These are phyloP conservation scores for Starmerella stigmatis DNA, from an alignment of 805 yeast genomes.

Conservation along the genomic window DNA sequence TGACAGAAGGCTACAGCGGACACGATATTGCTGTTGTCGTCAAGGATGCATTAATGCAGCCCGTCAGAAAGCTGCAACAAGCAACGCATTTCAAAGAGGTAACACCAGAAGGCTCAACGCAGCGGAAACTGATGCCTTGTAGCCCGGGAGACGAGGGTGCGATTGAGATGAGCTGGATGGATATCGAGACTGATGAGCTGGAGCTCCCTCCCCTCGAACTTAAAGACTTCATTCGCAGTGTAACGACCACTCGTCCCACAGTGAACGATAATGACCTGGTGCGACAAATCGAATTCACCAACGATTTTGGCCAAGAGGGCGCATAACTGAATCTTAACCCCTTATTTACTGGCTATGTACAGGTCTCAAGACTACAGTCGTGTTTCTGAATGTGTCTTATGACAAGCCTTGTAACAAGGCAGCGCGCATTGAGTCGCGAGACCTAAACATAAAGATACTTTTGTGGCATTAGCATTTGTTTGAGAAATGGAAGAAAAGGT, in stretches of 20 bases:
- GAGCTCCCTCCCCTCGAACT: slow-evolving; percentile 81
- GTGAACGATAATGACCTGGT: slow-evolving; percentile 76
- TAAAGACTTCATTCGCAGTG: slow-evolving; percentile 87
- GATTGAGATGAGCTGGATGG: slow-evolving; percentile 85
- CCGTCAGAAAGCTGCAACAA: slow-evolving; percentile 85
- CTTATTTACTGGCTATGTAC: neutral
- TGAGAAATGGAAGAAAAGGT: neutral
- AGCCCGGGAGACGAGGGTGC: slow-evolving; percentile 94
- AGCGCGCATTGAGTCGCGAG: no score
- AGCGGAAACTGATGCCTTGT: slow-evolving; percentile 66
- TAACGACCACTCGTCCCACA: slow-evolving; percentile 86
- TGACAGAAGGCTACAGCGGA: slow-evolving; percentile 97
- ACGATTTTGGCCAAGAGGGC: slow-evolving; percentile 96
- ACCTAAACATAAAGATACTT: no score
- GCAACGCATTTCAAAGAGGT: slow-evolving; percentile 86
- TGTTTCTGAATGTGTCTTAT: no score
- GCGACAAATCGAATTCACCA: slow-evolving; percentile 78
- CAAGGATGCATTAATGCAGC: slow-evolving; percentile 95
- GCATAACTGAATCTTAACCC: slow-evolving; percentile 35
- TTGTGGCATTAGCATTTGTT: no score
- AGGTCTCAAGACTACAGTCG: no score
- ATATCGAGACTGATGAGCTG: slow-evolving; percentile 76
- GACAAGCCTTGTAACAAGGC: no score
- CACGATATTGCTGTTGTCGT: slow-evolving; percentile 95
- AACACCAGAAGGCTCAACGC: slow-evolving; percentile 22